Conservation (phyloP, 176 grass and related monocot genomes). For the Secale cereale region DNA sequence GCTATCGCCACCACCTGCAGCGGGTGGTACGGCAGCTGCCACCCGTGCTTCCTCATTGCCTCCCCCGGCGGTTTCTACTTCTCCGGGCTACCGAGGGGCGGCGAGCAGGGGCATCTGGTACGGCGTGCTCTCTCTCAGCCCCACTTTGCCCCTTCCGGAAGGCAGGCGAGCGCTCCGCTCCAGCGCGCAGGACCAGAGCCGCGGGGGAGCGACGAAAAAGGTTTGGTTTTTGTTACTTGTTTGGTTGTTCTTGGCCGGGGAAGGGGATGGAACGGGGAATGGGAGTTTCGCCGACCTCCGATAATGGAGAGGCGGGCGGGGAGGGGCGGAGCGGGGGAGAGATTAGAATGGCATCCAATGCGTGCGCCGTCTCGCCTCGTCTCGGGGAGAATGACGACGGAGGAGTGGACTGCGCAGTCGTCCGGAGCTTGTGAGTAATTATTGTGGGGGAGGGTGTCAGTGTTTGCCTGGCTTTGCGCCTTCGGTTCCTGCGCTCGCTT, state of each 20-base stretch:
- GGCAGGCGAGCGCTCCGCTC: neutral
- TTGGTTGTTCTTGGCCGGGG: neutral
- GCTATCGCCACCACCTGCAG: constrained; percentile 97
- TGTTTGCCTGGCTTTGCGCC: neutral
- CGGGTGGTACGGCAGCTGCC: constrained; percentile 98
- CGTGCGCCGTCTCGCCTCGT: constrained; percentile 18
- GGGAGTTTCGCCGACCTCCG: neutral
- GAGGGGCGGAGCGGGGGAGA: neutral
- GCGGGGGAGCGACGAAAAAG: constrained; percentile 20
- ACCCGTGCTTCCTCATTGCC: constrained; percentile 96
- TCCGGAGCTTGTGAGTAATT: constrained; percentile 25
- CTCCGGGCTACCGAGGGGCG: constrained; percentile 12
- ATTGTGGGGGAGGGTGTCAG: constrained; percentile 8
- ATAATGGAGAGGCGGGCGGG: neutral
- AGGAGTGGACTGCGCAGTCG: constrained; percentile 10
- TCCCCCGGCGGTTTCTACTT: neutral
- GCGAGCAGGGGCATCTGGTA: neutral
- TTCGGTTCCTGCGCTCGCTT: neutral
- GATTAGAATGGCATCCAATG: constrained; percentile 39
- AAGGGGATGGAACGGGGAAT: neutral
- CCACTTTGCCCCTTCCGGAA: neutral
- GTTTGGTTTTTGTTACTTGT: neutral
- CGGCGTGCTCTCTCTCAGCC: neutral
- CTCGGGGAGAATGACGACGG: constrained; percentile 23
- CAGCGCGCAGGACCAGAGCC: no score